Conservation (phyloP, 164 flowering plant species). For the Cinnamomum micranthum region DNA sequence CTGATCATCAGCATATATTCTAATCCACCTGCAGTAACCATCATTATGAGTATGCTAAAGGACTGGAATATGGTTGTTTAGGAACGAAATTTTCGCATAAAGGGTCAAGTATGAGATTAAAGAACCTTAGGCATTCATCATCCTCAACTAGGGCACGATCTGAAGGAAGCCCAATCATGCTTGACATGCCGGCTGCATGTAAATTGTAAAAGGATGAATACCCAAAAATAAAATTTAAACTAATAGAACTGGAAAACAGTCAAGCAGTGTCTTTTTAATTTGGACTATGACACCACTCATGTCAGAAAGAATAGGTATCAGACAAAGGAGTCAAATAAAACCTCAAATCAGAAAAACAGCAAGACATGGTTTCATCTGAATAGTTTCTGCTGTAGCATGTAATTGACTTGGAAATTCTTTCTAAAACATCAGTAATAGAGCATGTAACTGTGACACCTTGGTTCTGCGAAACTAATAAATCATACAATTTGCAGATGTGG, state of each 20-base stretch:
- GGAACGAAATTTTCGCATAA: neutral
- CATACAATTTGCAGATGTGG: no score
- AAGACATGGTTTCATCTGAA: no score
- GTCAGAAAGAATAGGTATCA: no score
- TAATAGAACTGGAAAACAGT: neutral
- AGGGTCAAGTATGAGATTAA: neutral
- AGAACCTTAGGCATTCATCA: slow-evolving; percentile 83
- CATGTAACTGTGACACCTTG: no score
- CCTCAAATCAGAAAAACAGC: no score
- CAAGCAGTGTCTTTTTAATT: neutral
- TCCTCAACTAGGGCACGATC: slow-evolving; percentile 82
- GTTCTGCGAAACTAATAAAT: no score
- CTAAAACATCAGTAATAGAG: no score
- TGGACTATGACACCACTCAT: no score
- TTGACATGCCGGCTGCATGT: slow-evolving; percentile 44
- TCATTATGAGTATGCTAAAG: neutral
- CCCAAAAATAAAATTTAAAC: neutral
- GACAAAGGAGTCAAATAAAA: no score
- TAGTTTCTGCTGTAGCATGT: no score
- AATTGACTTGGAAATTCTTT: no score
- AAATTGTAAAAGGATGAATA: neutral
- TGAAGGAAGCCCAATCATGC: slow-evolving; percentile 94
- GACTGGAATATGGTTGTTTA: neutral
- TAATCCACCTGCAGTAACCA: slow-evolving; percentile 67
- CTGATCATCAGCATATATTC: slow-evolving; percentile 61